Evolutionary conservation across 2,329 filamentous ascomycete genomes (phyloP).

Genomic region (Trichocomaceae sp.): DNA sequence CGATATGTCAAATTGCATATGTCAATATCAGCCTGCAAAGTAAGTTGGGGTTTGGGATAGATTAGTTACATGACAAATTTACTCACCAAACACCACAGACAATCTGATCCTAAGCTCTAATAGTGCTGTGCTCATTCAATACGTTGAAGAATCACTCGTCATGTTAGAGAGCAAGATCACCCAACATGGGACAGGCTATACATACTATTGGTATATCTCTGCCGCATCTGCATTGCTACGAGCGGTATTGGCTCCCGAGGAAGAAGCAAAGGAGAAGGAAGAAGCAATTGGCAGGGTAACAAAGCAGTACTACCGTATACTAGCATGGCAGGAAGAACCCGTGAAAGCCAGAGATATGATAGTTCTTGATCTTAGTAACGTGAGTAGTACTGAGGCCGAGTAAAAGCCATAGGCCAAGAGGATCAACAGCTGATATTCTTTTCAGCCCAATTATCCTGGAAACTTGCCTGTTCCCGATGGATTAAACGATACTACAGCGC

Average conservation of each 20-base stretch:
- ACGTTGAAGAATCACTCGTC: conserved; percentile 22
- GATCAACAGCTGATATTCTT: neutral
- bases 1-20: conserved; percentile 18
- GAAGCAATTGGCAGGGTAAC: conserved; percentile 20
- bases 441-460: neutral
- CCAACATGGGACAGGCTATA: conserved; percentile 29
- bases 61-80: neutral
- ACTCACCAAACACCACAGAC: conserved; percentile 8
- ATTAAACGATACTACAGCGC: neutral
- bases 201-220: conserved; percentile 30
- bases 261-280: conserved; percentile 18
- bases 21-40: conserved; percentile 6
- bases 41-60: neutral
- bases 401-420: neutral
- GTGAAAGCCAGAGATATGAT: conserved; percentile 14
- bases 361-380: neutral
- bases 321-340: conserved; percentile 17
- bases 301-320: conserved; percentile 18
- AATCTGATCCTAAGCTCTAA: conserved; percentile 16
- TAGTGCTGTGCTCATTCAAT: conserved; percentile 14
- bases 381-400: neutral
- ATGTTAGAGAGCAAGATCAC: conserved; percentile 30
- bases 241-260: conserved; percentile 19
- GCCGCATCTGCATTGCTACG: conserved; percentile 27
- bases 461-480: neutral